Base-by-base conservation (phyloP, 495 filamentous ascomycete species). In the Penicillium psychrofluorescens region DNA sequence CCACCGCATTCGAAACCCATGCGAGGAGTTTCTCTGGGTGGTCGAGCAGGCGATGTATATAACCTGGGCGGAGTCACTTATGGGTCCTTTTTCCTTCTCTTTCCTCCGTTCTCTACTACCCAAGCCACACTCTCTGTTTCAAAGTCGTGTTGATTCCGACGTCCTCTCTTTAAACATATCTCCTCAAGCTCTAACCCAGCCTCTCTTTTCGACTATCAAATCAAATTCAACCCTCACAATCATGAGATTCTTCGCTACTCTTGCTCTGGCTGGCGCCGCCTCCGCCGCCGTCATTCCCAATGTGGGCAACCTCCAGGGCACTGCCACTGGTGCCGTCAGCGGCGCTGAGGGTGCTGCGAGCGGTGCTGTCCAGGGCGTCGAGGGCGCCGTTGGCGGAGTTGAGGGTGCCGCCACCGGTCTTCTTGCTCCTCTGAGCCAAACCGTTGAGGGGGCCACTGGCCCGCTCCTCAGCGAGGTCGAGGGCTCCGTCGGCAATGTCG, bases 201-300 rank as follows among this genome's bases (percentile, higher is more conserved):
- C 29, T 38, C 30, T 44, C 35, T 29, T 48, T 38, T 35, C 22
- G 36, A 38, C 13, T 4, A 13, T 46, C 22, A 22, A 22, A 22
- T 36, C 48, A 43, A 10, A 39, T 33, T 11, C 33, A 28, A 45
- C 13, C 16, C 39, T 35, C 43, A 43, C 48, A 45, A 64, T 38
- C 40, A 71, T 69, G 67, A 71, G 69, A 61, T 62, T 69, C 59
- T 36, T 61, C 79, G 69, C 51, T 28, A 8, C 57, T 10, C 41
- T 61, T 28, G 54, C 51, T 36, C 13, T 61, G 29, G 51, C 44
- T 33, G 41, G 57, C 35, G 7, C 49, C 27, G 46, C 48, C 15
- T 53, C 43, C 32, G 40, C 51, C 10, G 46, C 48, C 8, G 48
- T 54, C 13, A 35, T 60, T 8, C 57, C 54, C 11, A 6, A 14